A percentile compares a stretch with the other conserved stretches of the same genome.
phyloP scores from a whole-genome alignment of 352 stramenopile genomes.

The Phytophthora colocasiae region DNA sequence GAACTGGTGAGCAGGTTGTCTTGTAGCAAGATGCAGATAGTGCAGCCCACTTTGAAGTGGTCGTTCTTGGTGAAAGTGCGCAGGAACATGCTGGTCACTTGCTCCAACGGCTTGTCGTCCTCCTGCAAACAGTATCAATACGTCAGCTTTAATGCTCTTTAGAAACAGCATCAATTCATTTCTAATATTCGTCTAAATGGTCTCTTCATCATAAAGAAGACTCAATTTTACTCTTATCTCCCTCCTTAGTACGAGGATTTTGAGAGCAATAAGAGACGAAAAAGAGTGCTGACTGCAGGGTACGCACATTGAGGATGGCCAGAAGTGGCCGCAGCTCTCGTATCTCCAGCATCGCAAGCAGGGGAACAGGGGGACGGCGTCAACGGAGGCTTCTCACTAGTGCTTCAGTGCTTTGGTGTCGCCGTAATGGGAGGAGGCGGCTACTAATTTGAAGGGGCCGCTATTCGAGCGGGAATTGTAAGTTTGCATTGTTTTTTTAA shows the following conservation, averaged over 20 bases:
- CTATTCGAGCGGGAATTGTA: too few species aligned
- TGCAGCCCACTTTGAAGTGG: conserved; percentile 92
- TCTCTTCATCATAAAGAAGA: not conserved
- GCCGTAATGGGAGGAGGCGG: conserved; percentile 26
- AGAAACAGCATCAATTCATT: conserved; percentile 19
- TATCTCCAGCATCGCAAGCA: conserved; percentile 72
- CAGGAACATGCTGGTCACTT: conserved; percentile 71
- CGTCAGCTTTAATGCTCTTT: conserved; percentile 1
- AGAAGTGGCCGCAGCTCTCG: conserved; percentile 84
- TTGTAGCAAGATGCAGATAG: conserved; percentile 89
- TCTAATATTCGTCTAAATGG: conserved; percentile 24
- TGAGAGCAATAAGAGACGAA: not conserved
- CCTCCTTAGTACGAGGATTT: not conserved
- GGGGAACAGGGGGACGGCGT: conserved; percentile 11
- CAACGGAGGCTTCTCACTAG: conserved; percentile 19
- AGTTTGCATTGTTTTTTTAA: too few species aligned
- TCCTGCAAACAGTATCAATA: conserved; percentile 51
- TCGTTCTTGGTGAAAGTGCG: conserved; percentile 90
- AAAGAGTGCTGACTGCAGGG: not conserved
- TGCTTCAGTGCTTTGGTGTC: conserved; percentile 7
- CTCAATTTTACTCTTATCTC: not conserved
- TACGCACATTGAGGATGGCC: conserved; percentile 83
- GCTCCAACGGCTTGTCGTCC: conserved; percentile 85
- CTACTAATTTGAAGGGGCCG: too few species aligned
- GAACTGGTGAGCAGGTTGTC: conserved; percentile 92